Base-by-base conservation (phyloP, 176 grass and related monocot species). In the Cenchrus americanus region DNA sequence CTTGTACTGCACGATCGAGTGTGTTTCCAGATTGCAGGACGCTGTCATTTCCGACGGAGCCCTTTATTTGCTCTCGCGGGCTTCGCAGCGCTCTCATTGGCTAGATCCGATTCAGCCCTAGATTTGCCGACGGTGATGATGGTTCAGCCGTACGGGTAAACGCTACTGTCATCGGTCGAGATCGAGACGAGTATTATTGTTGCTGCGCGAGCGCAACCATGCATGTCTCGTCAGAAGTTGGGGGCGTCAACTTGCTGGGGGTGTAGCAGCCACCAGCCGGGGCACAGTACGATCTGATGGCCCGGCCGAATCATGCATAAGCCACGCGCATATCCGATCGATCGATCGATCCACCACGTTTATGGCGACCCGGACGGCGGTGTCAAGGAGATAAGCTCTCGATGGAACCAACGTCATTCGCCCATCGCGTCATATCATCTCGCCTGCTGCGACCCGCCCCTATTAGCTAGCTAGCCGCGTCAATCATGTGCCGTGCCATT, bases 321-420 rank as follows among this genome's bases (percentile, higher is more conserved):
- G 1, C 19, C 51, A 41, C 7, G 43, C 43, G 49, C 50, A 80
- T n/a, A 78, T 68, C 27, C 34, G 21, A 77, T 70, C 32, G 21
- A 77, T 70, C 34, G 21, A 77, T 70, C 32, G 21, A 77, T 70
- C 32, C 49, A 19, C 48, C 61, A 69, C 46, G 82, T 80, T 89
- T 24, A 70, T 3, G 87, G 77, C 44, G 43, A 67, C 6, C 11
- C 24, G 1, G 18, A 21, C 75, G n/a, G 52, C n/a, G 19, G 0
- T 47, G 44, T 0, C 61, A 62, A 85, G 59, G 59, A 75, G 78
- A 69, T 81, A 70, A 54, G 70, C 9, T 85, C 14, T 37, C 14
- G 59, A 77, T 62, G 62, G 64, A 62, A 61, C 70, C 44, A 54
- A 89, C 75, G 82, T 89, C 82, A 75, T 34, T 80, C 70, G 21